These are phyloP conservation scores for Eurotiales sp. DNA, from an alignment of 2,329 filamentous ascomycete genomes.

Conservation along the genomic window DNA sequence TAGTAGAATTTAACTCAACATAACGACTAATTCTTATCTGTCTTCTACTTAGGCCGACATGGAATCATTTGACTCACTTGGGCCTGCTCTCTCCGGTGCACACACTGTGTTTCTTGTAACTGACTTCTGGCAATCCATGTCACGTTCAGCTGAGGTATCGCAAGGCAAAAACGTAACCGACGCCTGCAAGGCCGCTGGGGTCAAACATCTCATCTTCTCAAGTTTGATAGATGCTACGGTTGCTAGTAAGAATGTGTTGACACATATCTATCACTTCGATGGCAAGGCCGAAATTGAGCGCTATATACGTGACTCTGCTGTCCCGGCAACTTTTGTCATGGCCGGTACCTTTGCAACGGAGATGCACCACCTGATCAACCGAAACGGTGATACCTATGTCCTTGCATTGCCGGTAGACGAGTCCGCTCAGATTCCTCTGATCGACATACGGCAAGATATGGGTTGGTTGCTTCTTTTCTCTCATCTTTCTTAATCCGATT, in stretches of 20 bases:
- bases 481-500: neutral
- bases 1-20: neutral
- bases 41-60: constrained; percentile 47
- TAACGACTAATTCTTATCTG: neutral
- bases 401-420: constrained; percentile 24
- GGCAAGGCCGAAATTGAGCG: constrained; percentile 54
- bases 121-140: constrained; percentile 28
- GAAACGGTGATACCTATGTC: constrained; percentile 27
- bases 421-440: constrained; percentile 38
- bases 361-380: constrained; percentile 29
- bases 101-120: constrained; percentile 53
- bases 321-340: constrained; percentile 53
- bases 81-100: constrained; percentile 41
- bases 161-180: constrained; percentile 28
- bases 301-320: constrained; percentile 49
- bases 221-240: constrained; percentile 18
- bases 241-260: constrained; percentile 29
- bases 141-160: constrained; percentile 26
- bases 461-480: constrained; percentile 37
- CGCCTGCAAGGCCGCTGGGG: constrained; percentile 24
- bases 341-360: constrained; percentile 54
- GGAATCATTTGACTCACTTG: constrained; percentile 45
- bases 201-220: constrained; percentile 31
- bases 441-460: constrained; percentile 44
- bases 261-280: constrained; percentile 50